A percentile compares a stretch with the other conserved stretches of the same genome.
phyloP scores from a whole-genome alignment of 208 protist genomes.

The Leishmania aethiopica region DNA sequence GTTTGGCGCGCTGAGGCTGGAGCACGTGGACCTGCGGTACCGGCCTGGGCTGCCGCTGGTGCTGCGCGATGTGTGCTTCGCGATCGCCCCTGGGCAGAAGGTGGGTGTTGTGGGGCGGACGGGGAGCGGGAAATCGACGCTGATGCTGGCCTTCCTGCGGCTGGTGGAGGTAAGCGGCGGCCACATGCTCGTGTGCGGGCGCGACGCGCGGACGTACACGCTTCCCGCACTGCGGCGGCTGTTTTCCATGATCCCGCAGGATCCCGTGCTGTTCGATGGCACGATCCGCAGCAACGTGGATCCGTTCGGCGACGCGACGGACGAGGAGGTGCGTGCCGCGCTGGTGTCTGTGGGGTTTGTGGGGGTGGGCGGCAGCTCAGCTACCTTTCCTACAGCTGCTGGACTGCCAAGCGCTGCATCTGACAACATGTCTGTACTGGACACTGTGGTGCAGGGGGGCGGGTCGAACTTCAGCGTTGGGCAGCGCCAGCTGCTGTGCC shows the following conservation, averaged over 20 bases:
- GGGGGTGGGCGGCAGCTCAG: constrained; percentile 8
- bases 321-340: constrained; percentile 38
- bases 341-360: constrained; percentile 44
- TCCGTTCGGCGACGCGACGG: constrained; percentile 43
- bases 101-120: constrained; percentile 84
- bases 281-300: constrained; percentile 79
- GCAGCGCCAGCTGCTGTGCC: constrained; percentile 76
- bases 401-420: too few species aligned
- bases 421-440: not conserved
- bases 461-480: constrained; percentile 73
- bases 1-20: constrained; percentile 50
- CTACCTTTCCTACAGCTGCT: not conserved
- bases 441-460: constrained; percentile 50
- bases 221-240: constrained; percentile 48
- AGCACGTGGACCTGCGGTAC: constrained; percentile 80
- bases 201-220: constrained; percentile 32
- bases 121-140: constrained; percentile 84
- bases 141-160: constrained; percentile 73
- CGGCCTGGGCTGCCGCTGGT: constrained; percentile 71
- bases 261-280: constrained; percentile 73
- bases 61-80: constrained; percentile 62
- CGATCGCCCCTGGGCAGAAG: constrained; percentile 68
- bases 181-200: constrained; percentile 39
- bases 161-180: constrained; percentile 56
- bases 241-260: constrained; percentile 81